Evolutionary conservation across 2,329 filamentous ascomycete genomes (phyloP).

Genomic region (Aotearoamyces nothofagi): DNA sequence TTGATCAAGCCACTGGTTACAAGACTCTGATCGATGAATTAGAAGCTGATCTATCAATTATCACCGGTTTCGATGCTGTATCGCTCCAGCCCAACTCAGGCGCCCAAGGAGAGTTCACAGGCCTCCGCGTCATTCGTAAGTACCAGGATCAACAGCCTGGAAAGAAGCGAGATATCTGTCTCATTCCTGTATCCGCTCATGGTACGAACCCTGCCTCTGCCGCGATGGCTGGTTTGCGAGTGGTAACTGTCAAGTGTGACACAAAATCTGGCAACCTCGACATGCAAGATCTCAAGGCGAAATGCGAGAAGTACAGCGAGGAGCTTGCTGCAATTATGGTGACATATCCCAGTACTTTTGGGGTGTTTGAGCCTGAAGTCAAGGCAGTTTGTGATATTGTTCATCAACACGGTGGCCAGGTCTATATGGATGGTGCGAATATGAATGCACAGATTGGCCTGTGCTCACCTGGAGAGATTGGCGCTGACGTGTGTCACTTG

Average conservation of each 20-base stretch:
- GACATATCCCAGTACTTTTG: constrained; percentile 89
- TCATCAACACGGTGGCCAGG: constrained; percentile 76
- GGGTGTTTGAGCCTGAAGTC: constrained; percentile 83
- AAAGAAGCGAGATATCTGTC: constrained; percentile 72
- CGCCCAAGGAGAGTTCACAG: constrained; percentile 88
- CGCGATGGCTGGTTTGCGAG: constrained; percentile 90
- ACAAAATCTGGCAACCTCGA: constrained; percentile 78
- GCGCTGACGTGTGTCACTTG: constrained; percentile 90
- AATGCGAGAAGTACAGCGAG: constrained; percentile 76
- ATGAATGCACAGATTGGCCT: constrained; percentile 97
- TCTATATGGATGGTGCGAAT: constrained; percentile 98
- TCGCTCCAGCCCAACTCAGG: constrained; percentile 93
- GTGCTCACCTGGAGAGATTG: constrained; percentile 87
- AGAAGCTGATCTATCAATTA: constrained; percentile 59
- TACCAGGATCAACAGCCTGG: constrained; percentile 56
- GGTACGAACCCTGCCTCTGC: constrained; percentile 93
- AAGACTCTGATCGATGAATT: constrained; percentile 53
- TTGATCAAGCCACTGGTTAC: constrained; percentile 52
- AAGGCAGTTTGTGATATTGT: constrained; percentile 77
- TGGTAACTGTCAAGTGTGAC: constrained; percentile 86
- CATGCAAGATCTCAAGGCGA: constrained; percentile 68
- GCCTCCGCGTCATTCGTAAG: constrained; percentile 74
- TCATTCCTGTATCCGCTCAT: constrained; percentile 90
- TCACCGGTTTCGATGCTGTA: constrained; percentile 82
- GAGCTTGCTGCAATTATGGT: constrained; percentile 91